A percentile compares a stretch with the other conserved stretches of the same genome.
Conservation (phyloP, 805 yeast genomes). For the Candida broadrunensis region DNA sequence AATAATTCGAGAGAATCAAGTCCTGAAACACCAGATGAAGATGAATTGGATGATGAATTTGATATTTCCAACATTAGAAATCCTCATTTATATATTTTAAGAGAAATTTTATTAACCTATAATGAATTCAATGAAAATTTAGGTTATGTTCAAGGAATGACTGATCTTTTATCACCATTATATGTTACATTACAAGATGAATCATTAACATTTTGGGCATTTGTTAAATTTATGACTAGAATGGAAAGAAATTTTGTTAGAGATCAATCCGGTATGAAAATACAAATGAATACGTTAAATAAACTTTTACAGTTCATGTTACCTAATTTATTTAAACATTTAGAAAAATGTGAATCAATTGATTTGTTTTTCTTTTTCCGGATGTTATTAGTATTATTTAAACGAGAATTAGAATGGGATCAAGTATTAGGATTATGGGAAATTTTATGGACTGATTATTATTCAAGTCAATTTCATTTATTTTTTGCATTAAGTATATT, state of each 20-base stretch:
- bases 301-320: slow-evolving; percentile 87
- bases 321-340: slow-evolving; percentile 78
- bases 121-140: slow-evolving; percentile 79
- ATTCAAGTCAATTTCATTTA: slow-evolving; percentile 82
- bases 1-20: slow-evolving; percentile 21
- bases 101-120: slow-evolving; percentile 80
- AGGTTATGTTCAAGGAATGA: slow-evolving; percentile 98
- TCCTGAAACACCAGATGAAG: slow-evolving; percentile 29
- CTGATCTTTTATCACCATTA: slow-evolving; percentile 85
- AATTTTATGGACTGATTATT: slow-evolving; percentile 81
- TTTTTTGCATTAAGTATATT: slow-evolving; percentile 87
- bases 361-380: slow-evolving; percentile 92
- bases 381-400: slow-evolving; percentile 93
- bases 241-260: slow-evolving; percentile 93
- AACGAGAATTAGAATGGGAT: slow-evolving; percentile 81
- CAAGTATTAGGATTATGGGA: slow-evolving; percentile 89
- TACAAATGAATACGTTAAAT: slow-evolving; percentile 79
- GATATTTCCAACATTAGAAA: slow-evolving; percentile 68
- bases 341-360: slow-evolving; percentile 83
- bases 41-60: slow-evolving; percentile 43
- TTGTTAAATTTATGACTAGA: slow-evolving; percentile 81
- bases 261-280: slow-evolving; percentile 90
- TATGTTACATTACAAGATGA: slow-evolving; percentile 70
- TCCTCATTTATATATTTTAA: slow-evolving; percentile 67
- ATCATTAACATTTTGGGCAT: slow-evolving; percentile 82